Evolutionary conservation across 2,329 filamentous ascomycete species (phyloP).

Genomic region (Setomelanomma holmii): DNA sequence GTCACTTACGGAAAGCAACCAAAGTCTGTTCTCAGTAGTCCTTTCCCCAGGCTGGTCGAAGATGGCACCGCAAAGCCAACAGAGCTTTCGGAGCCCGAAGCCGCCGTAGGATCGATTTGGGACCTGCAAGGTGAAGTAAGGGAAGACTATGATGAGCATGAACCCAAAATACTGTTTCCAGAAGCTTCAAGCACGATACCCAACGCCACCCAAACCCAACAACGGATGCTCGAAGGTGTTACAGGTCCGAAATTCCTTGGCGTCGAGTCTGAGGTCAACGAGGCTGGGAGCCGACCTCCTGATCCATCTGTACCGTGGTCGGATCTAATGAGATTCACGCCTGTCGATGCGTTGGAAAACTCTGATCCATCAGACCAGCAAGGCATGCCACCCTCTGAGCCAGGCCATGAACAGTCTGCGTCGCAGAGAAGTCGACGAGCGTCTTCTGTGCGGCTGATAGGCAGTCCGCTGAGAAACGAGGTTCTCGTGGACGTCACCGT

Average conservation of each 20-base stretch:
- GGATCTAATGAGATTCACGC: constrained; percentile 38
- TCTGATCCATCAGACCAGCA: constrained; percentile 12
- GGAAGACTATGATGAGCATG: constrained; percentile 47
- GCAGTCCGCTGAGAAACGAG: constrained; percentile 11
- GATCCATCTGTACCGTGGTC: constrained; percentile 48
- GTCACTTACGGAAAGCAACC: constrained; percentile 19
- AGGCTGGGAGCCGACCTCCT: constrained; percentile 21
- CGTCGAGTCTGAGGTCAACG: constrained; percentile 21
- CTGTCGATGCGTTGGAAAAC: constrained; percentile 16
- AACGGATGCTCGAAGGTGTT: constrained; percentile 48
- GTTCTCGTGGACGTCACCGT: neutral
- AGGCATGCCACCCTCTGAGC: too few relatives aligned
- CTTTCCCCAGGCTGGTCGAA: constrained; percentile 2
- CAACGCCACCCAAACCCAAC: constrained; percentile 51
- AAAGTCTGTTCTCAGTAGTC: constrained; percentile 14
- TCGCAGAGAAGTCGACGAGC: constrained; percentile 13
- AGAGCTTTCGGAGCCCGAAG: neutral
- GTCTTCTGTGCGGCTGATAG: constrained; percentile 9
- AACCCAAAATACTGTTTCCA: constrained; percentile 50
- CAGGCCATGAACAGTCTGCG: too few relatives aligned
- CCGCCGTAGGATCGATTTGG: constrained; percentile 15
- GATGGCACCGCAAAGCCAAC: neutral
- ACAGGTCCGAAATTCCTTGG: constrained; percentile 33
- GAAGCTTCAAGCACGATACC: constrained; percentile 53
- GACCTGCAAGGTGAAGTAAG: constrained; percentile 42